These are phyloP conservation scores for Fusarium annulatum DNA, from an alignment of 2,329 filamentous ascomycete species.

Conservation along the genomic window DNA sequence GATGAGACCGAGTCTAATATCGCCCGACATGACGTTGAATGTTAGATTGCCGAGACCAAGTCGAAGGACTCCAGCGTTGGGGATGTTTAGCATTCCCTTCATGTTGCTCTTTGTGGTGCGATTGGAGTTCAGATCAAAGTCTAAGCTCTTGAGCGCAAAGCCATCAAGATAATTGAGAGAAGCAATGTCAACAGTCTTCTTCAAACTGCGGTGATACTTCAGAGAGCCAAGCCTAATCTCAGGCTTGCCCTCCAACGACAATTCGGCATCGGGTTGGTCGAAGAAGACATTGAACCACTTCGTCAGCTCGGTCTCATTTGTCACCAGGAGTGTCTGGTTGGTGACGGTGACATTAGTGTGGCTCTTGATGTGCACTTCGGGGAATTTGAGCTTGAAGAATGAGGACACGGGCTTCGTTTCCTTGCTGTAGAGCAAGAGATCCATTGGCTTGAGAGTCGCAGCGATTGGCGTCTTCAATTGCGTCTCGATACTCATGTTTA, in stretches of 20 bases:
- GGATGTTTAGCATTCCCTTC: conserved; percentile 55
- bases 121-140: conserved; percentile 52
- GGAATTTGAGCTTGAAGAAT: conserved; percentile 44
- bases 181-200: conserved; percentile 55
- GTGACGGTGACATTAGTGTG: conserved; percentile 51
- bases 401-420: conserved; percentile 40
- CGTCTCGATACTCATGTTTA: conserved; percentile 53
- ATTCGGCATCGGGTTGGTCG: conserved; percentile 48
- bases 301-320: conserved; percentile 54
- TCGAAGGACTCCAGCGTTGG: conserved; percentile 57
- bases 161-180: conserved; percentile 55
- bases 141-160: conserved; percentile 53
- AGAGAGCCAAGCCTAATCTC: conserved; percentile 54
- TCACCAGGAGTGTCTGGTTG: conserved; percentile 51
- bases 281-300: conserved; percentile 55
- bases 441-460: conserved; percentile 52
- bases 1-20: conserved; percentile 54
- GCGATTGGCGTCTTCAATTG: conserved; percentile 52
- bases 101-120: conserved; percentile 55
- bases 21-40: conserved; percentile 55
- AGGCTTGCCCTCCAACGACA: conserved; percentile 53
- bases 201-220: conserved; percentile 50
- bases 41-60: conserved; percentile 60
- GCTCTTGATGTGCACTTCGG: conserved; percentile 49
- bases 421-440: conserved; percentile 56